Conservation (phyloP, 2,329 filamentous ascomycete genomes). For the Cercospora brassicicola region DNA sequence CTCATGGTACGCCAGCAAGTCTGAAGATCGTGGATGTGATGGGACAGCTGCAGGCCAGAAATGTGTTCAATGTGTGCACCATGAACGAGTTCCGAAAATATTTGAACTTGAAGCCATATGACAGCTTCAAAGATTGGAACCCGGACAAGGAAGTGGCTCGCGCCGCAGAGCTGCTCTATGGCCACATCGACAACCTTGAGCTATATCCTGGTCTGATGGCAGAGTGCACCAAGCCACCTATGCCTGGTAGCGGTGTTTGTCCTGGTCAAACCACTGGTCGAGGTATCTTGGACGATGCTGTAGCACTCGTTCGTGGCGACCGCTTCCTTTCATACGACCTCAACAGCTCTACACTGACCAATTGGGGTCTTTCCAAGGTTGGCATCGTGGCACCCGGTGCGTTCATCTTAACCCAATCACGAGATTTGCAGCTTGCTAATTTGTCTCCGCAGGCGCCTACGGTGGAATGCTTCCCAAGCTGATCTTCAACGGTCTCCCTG, state of each 20-base stretch:
- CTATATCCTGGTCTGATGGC: conserved; percentile 60
- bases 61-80: conserved; percentile 53
- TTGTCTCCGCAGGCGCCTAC: conserved; percentile 7
- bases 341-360: conserved; percentile 51
- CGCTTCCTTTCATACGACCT: conserved; percentile 52
- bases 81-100: conserved; percentile 51
- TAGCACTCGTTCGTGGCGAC: conserved; percentile 49
- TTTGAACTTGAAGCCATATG: conserved; percentile 41
- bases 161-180: conserved; percentile 49
- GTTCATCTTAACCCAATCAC: neutral
- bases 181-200: conserved; percentile 56
- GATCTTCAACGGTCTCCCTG: conserved; percentile 51
- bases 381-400: conserved; percentile 43
- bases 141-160: conserved; percentile 41
- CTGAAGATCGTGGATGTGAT: conserved; percentile 52
- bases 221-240: conserved; percentile 57
- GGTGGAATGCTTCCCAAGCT: conserved; percentile 47
- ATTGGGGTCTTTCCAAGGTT: conserved; percentile 54
- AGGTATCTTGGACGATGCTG: conserved; percentile 52
- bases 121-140: conserved; percentile 41
- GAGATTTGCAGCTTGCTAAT: neutral
- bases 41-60: conserved; percentile 50
- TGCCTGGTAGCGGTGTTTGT: conserved; percentile 50
- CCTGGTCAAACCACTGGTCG: conserved; percentile 50
- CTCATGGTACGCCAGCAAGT: conserved; percentile 50